A percentile compares a stretch with the other conserved stretches of the same genome.
Evolutionary conservation across 495 filamentous ascomycete species (phyloP).

Genomic region (Penicillium cinerascens): DNA sequence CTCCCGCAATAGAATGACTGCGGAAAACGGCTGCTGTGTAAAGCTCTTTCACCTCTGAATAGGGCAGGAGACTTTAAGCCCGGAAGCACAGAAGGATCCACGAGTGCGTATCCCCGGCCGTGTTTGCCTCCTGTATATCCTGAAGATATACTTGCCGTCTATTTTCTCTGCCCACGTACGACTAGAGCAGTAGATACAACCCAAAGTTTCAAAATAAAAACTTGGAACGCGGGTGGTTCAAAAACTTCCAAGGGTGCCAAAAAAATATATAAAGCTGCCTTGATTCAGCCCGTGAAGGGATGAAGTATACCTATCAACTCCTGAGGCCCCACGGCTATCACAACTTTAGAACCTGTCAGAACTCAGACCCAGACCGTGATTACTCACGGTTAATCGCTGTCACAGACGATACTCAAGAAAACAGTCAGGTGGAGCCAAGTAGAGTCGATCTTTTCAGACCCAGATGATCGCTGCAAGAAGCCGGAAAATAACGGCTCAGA

Average conservation of each 20-base stretch:
- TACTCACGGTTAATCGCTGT: conserved; percentile 4
- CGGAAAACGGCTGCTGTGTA: conserved; percentile 20
- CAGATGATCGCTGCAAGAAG: conserved; percentile 24
- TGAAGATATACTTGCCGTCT: background rate
- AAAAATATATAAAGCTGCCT: background rate
- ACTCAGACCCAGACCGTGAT: background rate
- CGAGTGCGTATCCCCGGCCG: conserved; percentile 16
- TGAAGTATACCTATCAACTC: background rate
- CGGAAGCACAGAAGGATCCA: conserved; percentile 17
- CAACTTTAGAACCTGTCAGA: background rate
- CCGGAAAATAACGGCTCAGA: conserved; percentile 23
- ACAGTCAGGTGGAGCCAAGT: background rate
- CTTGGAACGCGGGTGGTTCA: background rate
- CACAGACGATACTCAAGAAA: conserved; percentile 3
- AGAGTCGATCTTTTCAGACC: conserved; percentile 7
- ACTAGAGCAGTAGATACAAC: background rate
- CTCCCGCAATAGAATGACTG: conserved; percentile 7
- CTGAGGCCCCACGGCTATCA: background rate
- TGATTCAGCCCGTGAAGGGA: background rate
- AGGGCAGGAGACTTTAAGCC: conserved; percentile 16
- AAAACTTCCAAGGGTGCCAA: background rate
- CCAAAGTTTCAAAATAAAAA: background rate
- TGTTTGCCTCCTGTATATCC: conserved; percentile 6
- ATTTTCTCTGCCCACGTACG: background rate
- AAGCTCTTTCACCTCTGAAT: conserved; percentile 8